A percentile compares a stretch with the other conserved stretches of the same genome.
Evolutionary conservation across 1,284 basidiomycete species (phyloP).

Genomic region (Mycosarcoma mackinlayi): DNA sequence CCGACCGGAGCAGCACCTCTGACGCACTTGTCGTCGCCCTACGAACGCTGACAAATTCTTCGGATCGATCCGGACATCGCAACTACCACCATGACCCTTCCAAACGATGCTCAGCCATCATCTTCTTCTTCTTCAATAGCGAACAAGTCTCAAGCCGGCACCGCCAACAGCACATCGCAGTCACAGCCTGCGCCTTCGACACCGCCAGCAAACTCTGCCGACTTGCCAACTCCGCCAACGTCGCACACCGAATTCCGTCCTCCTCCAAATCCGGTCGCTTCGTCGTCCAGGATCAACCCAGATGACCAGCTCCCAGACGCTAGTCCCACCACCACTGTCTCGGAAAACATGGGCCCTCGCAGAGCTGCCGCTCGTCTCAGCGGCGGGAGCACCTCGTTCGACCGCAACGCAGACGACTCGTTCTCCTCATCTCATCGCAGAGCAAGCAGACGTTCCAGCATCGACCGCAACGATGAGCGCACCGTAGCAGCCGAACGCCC

Average conservation of each 20-base stretch:
- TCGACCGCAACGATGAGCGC: conserved; percentile 43
- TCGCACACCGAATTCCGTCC: conserved; percentile 53
- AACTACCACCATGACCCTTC: conserved; percentile 11
- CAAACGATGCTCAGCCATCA: conserved; percentile 10
- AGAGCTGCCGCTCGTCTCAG: conserved; percentile 43
- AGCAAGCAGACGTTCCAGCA: conserved; percentile 43
- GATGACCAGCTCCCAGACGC: conserved; percentile 34
- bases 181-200: conserved; percentile 20
- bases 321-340: conserved; percentile 42
- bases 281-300: conserved; percentile 25
- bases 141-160: background rate
- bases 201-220: conserved; percentile 21
- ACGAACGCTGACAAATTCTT: conserved; percentile 4
- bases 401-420: conserved; percentile 27
- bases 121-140: conserved; percentile 3
- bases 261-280: conserved; percentile 34
- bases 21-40: background rate
- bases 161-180: background rate
- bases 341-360: conserved; percentile 41
- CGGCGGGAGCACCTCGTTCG: conserved; percentile 41
- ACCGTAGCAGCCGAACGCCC: conserved; percentile 37
- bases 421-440: conserved; percentile 37
- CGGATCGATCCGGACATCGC: background rate
- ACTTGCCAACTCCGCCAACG: conserved; percentile 53
- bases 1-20: background rate